A percentile compares a stretch with the other conserved stretches of the same genome.
phyloP scores from a whole-genome alignment of 208 protist species.

The Naegleria gruberi region DNA sequence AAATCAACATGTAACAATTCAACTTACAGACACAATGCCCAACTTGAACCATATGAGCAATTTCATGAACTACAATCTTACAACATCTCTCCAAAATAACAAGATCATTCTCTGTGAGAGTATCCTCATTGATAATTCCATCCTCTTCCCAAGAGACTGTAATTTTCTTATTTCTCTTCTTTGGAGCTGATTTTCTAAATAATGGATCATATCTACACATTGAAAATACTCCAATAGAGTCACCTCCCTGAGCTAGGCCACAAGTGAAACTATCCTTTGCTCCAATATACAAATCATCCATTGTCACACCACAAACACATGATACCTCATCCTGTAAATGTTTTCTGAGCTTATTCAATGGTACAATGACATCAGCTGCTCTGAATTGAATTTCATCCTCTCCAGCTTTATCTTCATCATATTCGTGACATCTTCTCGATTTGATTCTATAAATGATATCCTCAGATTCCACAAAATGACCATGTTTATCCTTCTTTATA shows the following conservation, averaged over 20 bases:
- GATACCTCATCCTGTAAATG: background rate
- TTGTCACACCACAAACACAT: background rate
- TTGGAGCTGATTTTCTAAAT: too few species aligned
- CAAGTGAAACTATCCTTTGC: background rate
- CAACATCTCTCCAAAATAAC: background rate
- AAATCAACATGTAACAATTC: too few species aligned
- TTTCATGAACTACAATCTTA: constrained; percentile 5
- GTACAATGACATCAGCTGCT: background rate
- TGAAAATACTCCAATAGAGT: background rate
- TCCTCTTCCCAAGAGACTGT: background rate
- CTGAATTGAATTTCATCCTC: background rate
- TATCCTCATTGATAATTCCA: background rate
- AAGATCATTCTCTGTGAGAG: background rate
- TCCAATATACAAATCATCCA: background rate
- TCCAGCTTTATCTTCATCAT: background rate
- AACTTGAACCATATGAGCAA: background rate
- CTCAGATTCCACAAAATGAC: background rate
- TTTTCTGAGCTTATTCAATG: background rate
- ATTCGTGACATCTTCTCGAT: background rate
- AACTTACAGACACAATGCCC: constrained; percentile 12
- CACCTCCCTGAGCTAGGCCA: background rate
- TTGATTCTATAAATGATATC: background rate
- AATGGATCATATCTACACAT: background rate
- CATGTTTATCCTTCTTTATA: background rate
- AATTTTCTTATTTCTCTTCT: background rate